phyloP scores from a whole-genome alignment of 306 rosid species.

The Benincasa hispida region DNA sequence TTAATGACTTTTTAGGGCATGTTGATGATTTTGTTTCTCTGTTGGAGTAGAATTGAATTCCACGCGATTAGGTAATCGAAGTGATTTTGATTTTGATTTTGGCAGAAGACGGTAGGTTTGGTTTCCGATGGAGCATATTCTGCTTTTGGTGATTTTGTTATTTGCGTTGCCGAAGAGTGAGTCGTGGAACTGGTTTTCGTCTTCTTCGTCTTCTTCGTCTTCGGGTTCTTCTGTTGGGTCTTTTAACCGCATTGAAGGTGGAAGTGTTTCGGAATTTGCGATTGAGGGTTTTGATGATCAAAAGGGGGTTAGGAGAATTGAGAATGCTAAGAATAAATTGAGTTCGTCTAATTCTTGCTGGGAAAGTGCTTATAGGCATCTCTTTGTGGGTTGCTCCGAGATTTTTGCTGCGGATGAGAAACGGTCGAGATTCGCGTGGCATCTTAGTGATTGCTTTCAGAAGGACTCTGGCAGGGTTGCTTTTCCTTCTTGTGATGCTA shows the following conservation, averaged over 20 bases:
- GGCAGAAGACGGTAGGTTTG: neutral
- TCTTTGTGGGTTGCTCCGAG: conserved; percentile 65
- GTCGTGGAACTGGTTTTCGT: conserved; percentile 8
- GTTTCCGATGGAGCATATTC: neutral
- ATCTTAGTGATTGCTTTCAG: conserved; percentile 82
- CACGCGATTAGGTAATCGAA: neutral
- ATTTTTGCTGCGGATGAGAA: conserved; percentile 49
- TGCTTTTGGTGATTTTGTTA: neutral
- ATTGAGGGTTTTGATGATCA: conserved; percentile 36
- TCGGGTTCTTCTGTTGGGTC: neutral
- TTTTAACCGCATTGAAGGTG: neutral
- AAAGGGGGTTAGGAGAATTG: conserved; percentile 33
- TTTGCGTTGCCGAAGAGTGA: neutral
- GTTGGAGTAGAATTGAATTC: neutral
- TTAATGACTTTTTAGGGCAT: neutral
- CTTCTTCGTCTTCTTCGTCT: conserved; percentile 4
- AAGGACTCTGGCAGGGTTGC: conserved; percentile 57
- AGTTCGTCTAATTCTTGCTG: conserved; percentile 45
- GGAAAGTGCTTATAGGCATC: conserved; percentile 51
- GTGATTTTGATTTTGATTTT: neutral
- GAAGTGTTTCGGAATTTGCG: conserved; percentile 35
- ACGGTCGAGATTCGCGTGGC: conserved; percentile 76
- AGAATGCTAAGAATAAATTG: conserved; percentile 47
- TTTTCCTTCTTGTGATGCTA: conserved; percentile 47
- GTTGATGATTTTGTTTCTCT: neutral